Base-by-base conservation (phyloP, 257 asterid genomes). In the Handroanthus guayacan region DNA sequence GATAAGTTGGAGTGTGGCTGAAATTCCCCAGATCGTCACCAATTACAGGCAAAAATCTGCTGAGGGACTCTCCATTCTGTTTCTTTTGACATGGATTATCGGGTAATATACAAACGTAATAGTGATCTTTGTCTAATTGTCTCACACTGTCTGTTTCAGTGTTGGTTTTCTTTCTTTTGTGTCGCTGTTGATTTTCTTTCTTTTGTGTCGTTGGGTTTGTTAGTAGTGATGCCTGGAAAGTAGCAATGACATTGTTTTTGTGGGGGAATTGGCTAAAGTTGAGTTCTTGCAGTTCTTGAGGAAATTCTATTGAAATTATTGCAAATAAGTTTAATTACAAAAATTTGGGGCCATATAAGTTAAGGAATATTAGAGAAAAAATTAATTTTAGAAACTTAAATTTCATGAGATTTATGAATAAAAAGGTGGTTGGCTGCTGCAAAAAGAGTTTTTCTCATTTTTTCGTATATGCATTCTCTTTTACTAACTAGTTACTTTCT, bases 11-110 rank as follows among this genome's bases (percentile, higher is more conserved):
- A 77, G 75, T 52, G 88, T 88, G 72, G 97, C 97, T 77, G 96
- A 91, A 76, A 75, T 91, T 10, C 97, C 97, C 1, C 96, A 91
- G 61, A 83, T 91, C 79, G 83, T 84, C 71, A 89, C 96, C 64
- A 91, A 88, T 67, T 87, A 78, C 82, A 77, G 76, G 80, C 74
- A 71, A 4, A 88, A 88, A 56, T 91, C 96, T 14, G 72, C 94
- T 12, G 83, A 85, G 67, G 94, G 97, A 1, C 88, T 91, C 79
- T 89, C 96, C 36, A 31, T 83, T 52, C 17, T 75, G 50, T 91
- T 91, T 77, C 87, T 91, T 43, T 12, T 82, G 9, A 87, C 97
- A n/a, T 91, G 97, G 97, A 83, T 91, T 12, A 13, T 88, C 6
- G 97, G 96, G 96, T 91, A 85, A 67, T 47, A 9, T 9, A 2